Evolutionary conservation across 257 asterid genomes (phyloP).

Genomic region (Sherardia arvensis): DNA sequence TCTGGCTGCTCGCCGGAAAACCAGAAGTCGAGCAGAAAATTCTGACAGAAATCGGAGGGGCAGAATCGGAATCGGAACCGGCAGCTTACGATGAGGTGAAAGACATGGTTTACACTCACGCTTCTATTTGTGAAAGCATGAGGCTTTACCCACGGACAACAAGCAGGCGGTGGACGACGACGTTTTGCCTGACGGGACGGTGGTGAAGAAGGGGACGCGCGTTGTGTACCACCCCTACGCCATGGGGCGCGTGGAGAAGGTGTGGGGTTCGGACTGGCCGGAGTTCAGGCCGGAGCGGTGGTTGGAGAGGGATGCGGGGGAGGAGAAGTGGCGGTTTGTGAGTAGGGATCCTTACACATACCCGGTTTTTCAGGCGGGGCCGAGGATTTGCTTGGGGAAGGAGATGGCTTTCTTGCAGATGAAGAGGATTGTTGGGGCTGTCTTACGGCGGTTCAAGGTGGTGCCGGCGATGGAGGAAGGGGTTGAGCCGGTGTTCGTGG

Average conservation of each 20-base stretch:
- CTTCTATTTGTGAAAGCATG: constrained; percentile 48
- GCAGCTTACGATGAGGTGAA: constrained; percentile 39
- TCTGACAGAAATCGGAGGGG: constrained; percentile 22
- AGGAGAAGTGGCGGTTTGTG: constrained; percentile 35
- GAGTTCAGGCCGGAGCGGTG: constrained; percentile 54
- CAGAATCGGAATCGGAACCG: constrained; percentile 1
- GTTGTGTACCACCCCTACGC: constrained; percentile 48
- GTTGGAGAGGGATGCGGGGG: constrained; percentile 34
- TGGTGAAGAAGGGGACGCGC: constrained; percentile 36
- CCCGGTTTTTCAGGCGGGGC: constrained; percentile 50
- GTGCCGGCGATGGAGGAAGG: constrained; percentile 26
- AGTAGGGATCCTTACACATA: constrained; percentile 33
- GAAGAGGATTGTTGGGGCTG: constrained; percentile 41
- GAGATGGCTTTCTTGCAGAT: constrained; percentile 51
- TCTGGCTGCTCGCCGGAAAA: constrained; percentile 32
- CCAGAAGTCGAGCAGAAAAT: constrained; percentile 34
- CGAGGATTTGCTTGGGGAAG: constrained; percentile 40
- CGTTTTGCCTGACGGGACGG: constrained; percentile 54
- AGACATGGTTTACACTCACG: constrained; percentile 48
- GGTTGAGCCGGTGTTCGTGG: constrained; percentile 20
- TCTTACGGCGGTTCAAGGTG: constrained; percentile 32
- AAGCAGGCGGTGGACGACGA: constrained; percentile 33
- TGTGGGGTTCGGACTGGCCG: constrained; percentile 61
- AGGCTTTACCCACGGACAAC: constrained; percentile 45
- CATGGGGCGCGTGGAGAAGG: constrained; percentile 51